Percentiles rank a stretch among this genome's conserved stretches.
These are phyloP conservation scores for Trichoderma arundinaceum DNA, from an alignment of 2,329 filamentous ascomycete genomes.

Conservation along the genomic window DNA sequence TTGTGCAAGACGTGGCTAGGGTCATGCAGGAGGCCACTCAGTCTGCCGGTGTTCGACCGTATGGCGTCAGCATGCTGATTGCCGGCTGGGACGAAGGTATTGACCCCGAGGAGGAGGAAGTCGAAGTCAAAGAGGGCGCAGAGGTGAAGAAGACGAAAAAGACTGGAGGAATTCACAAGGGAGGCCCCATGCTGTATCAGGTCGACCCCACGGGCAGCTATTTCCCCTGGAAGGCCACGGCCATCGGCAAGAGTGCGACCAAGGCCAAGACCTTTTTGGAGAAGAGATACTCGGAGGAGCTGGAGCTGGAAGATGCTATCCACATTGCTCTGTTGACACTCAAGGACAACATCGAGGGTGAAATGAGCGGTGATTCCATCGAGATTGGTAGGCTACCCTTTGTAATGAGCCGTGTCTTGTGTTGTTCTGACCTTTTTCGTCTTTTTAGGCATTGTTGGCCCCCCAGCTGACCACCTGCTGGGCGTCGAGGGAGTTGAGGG, in stretches of 20 bases:
- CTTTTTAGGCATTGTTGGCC: constrained; percentile 86
- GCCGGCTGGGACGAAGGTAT: constrained; percentile 98
- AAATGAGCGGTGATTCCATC: constrained; percentile 98
- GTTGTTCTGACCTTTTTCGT: constrained; percentile 38
- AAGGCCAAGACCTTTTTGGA: constrained; percentile 99
- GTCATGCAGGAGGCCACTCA: constrained; percentile 99
- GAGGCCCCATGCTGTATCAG: constrained; percentile 96
- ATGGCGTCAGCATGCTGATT: constrained; percentile 93
- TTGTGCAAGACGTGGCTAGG: constrained; percentile 96
- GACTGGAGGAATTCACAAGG: constrained; percentile 94
- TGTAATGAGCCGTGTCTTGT: neutral
- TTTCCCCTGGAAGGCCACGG: constrained; percentile 99
- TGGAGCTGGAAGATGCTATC: constrained; percentile 97
- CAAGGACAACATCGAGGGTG: constrained; percentile 99
- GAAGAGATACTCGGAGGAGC: constrained; percentile 96
- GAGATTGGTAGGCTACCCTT: constrained; percentile 77
- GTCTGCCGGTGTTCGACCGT: constrained; percentile 94
- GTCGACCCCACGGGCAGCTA: constrained; percentile 99
- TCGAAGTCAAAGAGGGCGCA: constrained; percentile 62
- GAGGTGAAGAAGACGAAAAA: constrained; percentile 81
- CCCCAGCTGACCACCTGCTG: constrained; percentile 89
- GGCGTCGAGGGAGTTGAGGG: constrained; percentile 90
- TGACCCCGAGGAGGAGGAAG: constrained; percentile 77
- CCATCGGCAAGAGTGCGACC: constrained; percentile 97
- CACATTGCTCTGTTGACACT: constrained; percentile 96